These are phyloP conservation scores for Xylariaceae sp. DNA, from an alignment of 2,329 filamentous ascomycete genomes.

Conservation along the genomic window DNA sequence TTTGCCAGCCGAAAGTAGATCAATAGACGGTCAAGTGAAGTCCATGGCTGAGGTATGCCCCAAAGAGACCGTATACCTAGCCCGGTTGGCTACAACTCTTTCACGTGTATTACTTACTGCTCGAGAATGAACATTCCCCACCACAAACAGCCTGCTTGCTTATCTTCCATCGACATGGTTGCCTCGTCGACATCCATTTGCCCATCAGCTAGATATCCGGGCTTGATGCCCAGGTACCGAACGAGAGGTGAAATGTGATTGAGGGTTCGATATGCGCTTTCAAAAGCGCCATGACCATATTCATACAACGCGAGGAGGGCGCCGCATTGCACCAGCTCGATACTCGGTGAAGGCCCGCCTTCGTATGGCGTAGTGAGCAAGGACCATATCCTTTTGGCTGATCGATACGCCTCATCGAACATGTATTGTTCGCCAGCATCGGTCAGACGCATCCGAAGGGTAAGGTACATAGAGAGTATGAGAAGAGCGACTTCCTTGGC, in stretches of 20 bases:
- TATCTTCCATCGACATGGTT: constrained; percentile 23
- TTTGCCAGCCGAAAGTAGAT: no score
- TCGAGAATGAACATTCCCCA: constrained; percentile 42
- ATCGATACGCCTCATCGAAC: constrained; percentile 36
- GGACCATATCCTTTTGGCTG: constrained; percentile 34
- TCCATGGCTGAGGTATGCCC: no score
- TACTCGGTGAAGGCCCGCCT: constrained; percentile 25
- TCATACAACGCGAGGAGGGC: constrained; percentile 39
- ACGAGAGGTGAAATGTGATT: constrained; percentile 36
- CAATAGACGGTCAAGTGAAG: no score
- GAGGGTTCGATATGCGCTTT: constrained; percentile 38
- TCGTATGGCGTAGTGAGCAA: constrained; percentile 30
- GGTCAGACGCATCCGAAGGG: constrained; percentile 34
- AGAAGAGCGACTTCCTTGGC: constrained; percentile 33
- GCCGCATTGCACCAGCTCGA: constrained; percentile 38
- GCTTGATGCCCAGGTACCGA: constrained; percentile 31
- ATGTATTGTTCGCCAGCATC: constrained; percentile 31
- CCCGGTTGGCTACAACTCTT: background rate
- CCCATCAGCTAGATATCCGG: constrained; percentile 27
- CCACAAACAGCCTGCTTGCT: constrained; percentile 38
- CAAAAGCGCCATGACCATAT: constrained; percentile 39
- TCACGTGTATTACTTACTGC: constrained; percentile 27
- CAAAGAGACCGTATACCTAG: no score
- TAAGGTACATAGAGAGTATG: constrained; percentile 39
- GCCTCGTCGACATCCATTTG: constrained; percentile 10